Evolutionary conservation across 2,329 filamentous ascomycete genomes (phyloP).

Genomic region (Pyrenochaeta sp.): DNA sequence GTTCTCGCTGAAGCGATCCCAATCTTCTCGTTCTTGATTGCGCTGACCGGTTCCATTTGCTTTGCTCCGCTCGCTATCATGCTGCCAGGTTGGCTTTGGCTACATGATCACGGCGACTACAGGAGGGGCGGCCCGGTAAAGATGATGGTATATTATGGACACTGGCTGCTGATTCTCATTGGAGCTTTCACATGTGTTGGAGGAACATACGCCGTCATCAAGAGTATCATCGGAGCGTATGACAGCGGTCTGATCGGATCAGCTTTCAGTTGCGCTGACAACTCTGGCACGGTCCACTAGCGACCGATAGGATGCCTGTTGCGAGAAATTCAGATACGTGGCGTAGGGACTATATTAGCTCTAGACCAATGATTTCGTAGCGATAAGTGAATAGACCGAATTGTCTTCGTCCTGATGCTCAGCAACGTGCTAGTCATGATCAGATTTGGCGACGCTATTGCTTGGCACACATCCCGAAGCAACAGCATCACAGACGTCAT

Average conservation of each 20-base stretch:
- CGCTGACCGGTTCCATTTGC: not conserved
- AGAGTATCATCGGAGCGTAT: constrained; percentile 61
- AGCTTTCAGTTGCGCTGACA: constrained; percentile 28
- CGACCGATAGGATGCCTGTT: not conserved
- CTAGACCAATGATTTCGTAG: not conserved
- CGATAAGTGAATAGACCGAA: not conserved
- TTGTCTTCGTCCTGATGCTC: too few relatives aligned
- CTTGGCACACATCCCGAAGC: too few relatives aligned
- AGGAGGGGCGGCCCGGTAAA: constrained; percentile 42
- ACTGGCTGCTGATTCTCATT: constrained; percentile 53
- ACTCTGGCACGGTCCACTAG: constrained; percentile 14
- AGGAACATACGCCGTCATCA: constrained; percentile 58
- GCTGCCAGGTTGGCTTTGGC: constrained; percentile 60
- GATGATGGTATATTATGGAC: constrained; percentile 49
- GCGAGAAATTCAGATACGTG: not conserved
- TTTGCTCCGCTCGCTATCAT: not conserved
- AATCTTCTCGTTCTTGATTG: constrained; percentile 49
- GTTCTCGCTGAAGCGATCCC: constrained; percentile 61
- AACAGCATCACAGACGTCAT: too few relatives aligned
- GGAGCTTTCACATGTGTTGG: constrained; percentile 57
- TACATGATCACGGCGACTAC: constrained; percentile 57
- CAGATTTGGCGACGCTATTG: too few relatives aligned
- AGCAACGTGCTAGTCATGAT: too few relatives aligned
- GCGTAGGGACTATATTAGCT: not conserved
- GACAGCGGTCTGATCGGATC: constrained; percentile 54